Evolutionary conservation across 2,329 filamentous ascomycete species (phyloP).

Genomic region (Alternaria burnsii): DNA sequence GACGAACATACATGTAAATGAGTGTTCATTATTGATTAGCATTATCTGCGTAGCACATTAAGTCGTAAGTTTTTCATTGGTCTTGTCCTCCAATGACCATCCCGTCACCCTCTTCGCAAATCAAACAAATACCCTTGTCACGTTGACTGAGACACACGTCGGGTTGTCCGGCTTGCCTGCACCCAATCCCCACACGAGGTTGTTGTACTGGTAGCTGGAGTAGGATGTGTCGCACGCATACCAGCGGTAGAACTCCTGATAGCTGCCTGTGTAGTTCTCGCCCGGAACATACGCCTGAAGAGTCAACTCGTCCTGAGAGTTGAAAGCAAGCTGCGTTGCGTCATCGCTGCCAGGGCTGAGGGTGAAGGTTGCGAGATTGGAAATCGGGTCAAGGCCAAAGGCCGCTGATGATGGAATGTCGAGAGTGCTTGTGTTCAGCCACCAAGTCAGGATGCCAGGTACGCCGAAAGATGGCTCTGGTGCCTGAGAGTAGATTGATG

Average conservation of each 20-base stretch:
- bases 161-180: conserved; percentile 55
- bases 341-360: conserved; percentile 44
- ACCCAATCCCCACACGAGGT: conserved; percentile 56
- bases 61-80: background rate
- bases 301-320: conserved; percentile 49
- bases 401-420: conserved; percentile 41
- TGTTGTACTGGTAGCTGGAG: conserved; percentile 54
- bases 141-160: conserved; percentile 55
- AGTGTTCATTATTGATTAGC: conserved; percentile 7
- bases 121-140: conserved; percentile 46
- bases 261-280: conserved; percentile 32
- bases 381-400: conserved; percentile 49
- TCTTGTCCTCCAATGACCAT: background rate
- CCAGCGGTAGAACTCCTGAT: conserved; percentile 54
- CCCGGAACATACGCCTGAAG: conserved; percentile 55
- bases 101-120: background rate
- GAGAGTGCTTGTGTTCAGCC: conserved; percentile 13
- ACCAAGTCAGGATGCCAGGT: conserved; percentile 54
- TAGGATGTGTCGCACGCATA: conserved; percentile 56
- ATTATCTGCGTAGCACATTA: conserved; percentile 4
- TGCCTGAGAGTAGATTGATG: conserved; percentile 31
- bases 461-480: conserved; percentile 24
- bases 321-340: conserved; percentile 52
- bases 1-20: background rate
- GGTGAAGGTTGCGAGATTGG: conserved; percentile 56